phyloP scores from a whole-genome alignment of 148 eudicot species.

The Vaccinium vitisidaea region DNA sequence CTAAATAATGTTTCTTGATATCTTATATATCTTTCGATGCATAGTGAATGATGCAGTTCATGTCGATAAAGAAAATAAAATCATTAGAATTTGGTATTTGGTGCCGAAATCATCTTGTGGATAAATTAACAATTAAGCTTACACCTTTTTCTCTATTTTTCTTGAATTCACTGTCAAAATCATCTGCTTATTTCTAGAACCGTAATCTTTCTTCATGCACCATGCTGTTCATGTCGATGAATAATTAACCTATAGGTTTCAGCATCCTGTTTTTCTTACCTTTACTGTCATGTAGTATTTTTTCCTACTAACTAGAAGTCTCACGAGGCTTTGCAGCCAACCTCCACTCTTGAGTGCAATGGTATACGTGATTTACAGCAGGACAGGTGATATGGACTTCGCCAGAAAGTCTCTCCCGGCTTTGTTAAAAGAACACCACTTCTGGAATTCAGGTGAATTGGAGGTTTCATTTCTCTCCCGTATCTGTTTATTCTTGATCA shows the following conservation, averaged over 20 bases:
- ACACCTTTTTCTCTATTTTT: background rate
- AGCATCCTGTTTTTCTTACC: background rate
- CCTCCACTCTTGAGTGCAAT: conserved; percentile 89
- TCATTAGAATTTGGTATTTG: no score
- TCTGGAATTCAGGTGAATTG: conserved; percentile 78
- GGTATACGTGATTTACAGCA: conserved; percentile 62
- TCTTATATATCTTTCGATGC: background rate
- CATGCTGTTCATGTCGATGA: background rate
- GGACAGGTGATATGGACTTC: conserved; percentile 56
- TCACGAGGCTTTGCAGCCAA: conserved; percentile 51
- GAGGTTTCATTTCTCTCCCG: background rate
- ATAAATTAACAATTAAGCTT: background rate
- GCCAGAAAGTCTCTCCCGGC: conserved; percentile 65
- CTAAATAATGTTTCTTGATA: background rate
- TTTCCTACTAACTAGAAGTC: background rate
- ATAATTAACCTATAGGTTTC: background rate
- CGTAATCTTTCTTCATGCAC: background rate
- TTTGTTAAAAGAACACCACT: conserved; percentile 62
- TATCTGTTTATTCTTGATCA: conserved; percentile 3
- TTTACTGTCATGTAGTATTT: background rate
- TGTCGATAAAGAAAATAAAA: no score
- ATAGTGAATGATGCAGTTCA: background rate
- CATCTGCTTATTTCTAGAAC: background rate
- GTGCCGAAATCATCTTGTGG: background rate
- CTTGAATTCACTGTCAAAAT: background rate